Percentiles rank a stretch among this genome's conserved stretches.
phyloP scores from a whole-genome alignment of 2,329 filamentous ascomycete genomes.

The Aspergillus intermedius region DNA sequence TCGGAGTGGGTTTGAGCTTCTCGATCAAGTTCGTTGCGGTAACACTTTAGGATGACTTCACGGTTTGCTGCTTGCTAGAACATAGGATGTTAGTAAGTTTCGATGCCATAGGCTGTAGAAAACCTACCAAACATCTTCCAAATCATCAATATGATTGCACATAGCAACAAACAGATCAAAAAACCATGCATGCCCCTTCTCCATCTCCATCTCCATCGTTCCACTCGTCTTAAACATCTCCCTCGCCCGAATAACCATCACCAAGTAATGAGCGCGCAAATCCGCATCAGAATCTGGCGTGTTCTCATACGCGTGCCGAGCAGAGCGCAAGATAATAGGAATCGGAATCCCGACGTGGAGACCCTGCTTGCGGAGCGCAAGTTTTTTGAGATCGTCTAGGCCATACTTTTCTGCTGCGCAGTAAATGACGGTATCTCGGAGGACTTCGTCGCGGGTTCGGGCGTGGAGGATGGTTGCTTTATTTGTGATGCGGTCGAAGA shows the following conservation, averaged over 20 bases:
- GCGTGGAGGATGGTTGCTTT: conserved; percentile 74
- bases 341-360: conserved; percentile 89
- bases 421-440: conserved; percentile 91
- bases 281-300: conserved; percentile 88
- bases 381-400: conserved; percentile 83
- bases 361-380: conserved; percentile 90
- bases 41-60: too few relatives aligned
- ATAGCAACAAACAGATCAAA: conserved; percentile 98
- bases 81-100: too few relatives aligned
- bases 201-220: conserved; percentile 99
- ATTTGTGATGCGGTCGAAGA: conserved; percentile 55
- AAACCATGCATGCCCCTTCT: conserved; percentile 88
- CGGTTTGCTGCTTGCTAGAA: too few relatives aligned
- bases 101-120: too few relatives aligned
- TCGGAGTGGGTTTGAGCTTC: too few relatives aligned
- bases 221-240: conserved; percentile 97
- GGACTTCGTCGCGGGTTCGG: conserved; percentile 66
- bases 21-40: too few relatives aligned
- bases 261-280: conserved; percentile 93
- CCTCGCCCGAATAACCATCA: conserved; percentile 93
- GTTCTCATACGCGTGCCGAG: conserved; percentile 91
- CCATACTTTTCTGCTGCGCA: conserved; percentile 86
- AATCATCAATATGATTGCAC: conserved; percentile 96
- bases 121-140: conserved; percentile 71
- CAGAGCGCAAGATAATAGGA: conserved; percentile 82